phyloP scores from a whole-genome alignment of 306 rosid species.

The Glycyrrhiza uralensis region DNA sequence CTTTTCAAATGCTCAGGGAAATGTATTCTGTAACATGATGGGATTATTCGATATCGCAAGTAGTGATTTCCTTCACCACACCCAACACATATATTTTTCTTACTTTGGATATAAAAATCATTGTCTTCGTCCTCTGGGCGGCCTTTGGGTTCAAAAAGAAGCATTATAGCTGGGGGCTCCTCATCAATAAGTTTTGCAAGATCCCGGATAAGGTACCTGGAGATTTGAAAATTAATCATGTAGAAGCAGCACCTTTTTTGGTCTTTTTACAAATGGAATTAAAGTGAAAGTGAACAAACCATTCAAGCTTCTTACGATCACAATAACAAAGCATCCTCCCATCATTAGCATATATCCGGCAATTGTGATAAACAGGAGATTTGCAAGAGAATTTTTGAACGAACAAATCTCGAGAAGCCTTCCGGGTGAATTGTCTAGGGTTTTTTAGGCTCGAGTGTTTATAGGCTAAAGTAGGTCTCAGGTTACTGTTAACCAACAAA shows the following conservation, averaged over 20 bases:
- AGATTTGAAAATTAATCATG: slow-evolving; percentile 26
- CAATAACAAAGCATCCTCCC: slow-evolving; percentile 95
- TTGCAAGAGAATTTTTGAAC: slow-evolving; percentile 92
- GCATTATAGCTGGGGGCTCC: slow-evolving; percentile 86
- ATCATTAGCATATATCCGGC: slow-evolving; percentile 90
- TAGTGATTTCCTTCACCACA: slow-evolving; percentile 94
- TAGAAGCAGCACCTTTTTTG: slow-evolving; percentile 25
- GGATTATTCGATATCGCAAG: slow-evolving; percentile 88
- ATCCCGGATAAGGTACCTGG: slow-evolving; percentile 79
- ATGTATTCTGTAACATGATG: slow-evolving; percentile 94
- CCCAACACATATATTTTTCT: slow-evolving; percentile 94
- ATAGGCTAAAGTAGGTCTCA: slow-evolving; percentile 42
- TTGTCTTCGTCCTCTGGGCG: slow-evolving; percentile 98
- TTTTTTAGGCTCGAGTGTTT: slow-evolving; percentile 48
- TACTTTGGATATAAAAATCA: slow-evolving; percentile 90
- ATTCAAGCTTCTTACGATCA: slow-evolving; percentile 87
- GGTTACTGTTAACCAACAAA: slow-evolving; percentile 55
- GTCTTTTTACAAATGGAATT: neutral
- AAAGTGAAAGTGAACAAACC: slow-evolving; percentile 55
- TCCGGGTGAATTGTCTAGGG: slow-evolving; percentile 50
- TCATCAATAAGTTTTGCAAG: slow-evolving; percentile 80
- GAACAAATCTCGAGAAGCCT: slow-evolving; percentile 80
- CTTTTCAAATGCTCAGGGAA: slow-evolving; percentile 97
- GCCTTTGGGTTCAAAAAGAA: slow-evolving; percentile 97
- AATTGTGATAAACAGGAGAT: slow-evolving; percentile 95